These are phyloP conservation scores for Letharia lupina DNA, from an alignment of 495 filamentous ascomycete genomes.

Conservation along the genomic window DNA sequence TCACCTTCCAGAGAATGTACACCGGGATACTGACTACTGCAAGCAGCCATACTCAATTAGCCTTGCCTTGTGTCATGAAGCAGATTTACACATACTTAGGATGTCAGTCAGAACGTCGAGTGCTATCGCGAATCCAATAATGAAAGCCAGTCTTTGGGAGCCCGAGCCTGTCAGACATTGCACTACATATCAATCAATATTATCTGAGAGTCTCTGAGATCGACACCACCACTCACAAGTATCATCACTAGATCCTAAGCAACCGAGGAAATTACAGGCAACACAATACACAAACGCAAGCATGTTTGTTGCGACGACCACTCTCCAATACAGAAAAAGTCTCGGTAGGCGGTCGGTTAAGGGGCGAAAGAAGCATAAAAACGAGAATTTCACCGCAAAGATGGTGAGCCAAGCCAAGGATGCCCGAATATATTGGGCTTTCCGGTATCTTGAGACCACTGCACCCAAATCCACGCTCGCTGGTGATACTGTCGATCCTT, in stretches of 20 bases:
- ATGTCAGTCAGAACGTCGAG: background rate
- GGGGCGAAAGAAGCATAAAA: conserved; percentile 1
- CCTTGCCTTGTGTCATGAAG: background rate
- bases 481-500: background rate
- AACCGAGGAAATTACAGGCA: background rate
- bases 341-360: background rate
- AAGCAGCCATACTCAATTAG: background rate
- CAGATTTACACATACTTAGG: background rate
- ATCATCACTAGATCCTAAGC: background rate
- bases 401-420: background rate
- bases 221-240: background rate
- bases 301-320: background rate
- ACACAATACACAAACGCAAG: background rate
- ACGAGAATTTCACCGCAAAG: conserved; percentile 6
- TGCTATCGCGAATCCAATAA: background rate
- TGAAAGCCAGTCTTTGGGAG: background rate
- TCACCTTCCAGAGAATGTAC: background rate
- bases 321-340: conserved; percentile 1
- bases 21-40: background rate
- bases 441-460: background rate
- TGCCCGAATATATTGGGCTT: background rate
- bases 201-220: background rate
- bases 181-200: background rate
- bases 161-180: background rate
- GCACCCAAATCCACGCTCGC: no score